Percentiles rank a stretch among this genome's conserved stretches.
These are phyloP conservation scores for Deuterostichococcus epilithicus DNA, from an alignment of 139 green algal species.

Conservation along the genomic window DNA sequence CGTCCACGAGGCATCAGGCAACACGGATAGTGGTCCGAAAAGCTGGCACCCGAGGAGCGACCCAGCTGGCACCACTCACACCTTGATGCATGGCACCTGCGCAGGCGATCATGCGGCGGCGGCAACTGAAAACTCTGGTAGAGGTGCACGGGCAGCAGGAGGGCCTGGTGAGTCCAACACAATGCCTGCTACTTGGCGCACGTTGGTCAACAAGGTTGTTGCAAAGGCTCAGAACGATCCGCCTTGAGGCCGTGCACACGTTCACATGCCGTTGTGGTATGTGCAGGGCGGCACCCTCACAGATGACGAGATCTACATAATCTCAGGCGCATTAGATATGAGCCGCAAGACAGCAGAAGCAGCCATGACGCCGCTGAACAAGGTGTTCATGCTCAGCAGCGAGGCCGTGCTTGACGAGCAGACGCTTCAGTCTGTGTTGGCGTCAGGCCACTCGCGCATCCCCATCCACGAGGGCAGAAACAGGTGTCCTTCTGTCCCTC, in stretches of 20 bases:
- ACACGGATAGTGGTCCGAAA: neutral
- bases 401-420: conserved; percentile 59
- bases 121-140: neutral
- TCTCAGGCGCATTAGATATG: neutral
- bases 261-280: too few species aligned
- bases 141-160: neutral
- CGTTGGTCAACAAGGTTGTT: too few species aligned
- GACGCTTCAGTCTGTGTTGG: conserved; percentile 57
- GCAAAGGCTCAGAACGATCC: too few species aligned
- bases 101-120: neutral
- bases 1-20: neutral
- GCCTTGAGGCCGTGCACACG: too few species aligned
- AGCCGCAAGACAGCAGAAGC: neutral
- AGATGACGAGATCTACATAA: conserved; percentile 22
- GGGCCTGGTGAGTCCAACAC: neutral
- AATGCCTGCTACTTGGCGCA: too few species aligned
- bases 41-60: neutral
- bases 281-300: neutral
- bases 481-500: neutral
- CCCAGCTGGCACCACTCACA: neutral
- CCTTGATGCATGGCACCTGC: neutral
- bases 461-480: conserved; percentile 3
- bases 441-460: conserved; percentile 27
- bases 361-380: neutral
- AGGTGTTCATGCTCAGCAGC: conserved; percentile 54